Evolutionary conservation across 176 grass and related monocot genomes (phyloP).

Genomic region (Chrysopogon serrulatus): DNA sequence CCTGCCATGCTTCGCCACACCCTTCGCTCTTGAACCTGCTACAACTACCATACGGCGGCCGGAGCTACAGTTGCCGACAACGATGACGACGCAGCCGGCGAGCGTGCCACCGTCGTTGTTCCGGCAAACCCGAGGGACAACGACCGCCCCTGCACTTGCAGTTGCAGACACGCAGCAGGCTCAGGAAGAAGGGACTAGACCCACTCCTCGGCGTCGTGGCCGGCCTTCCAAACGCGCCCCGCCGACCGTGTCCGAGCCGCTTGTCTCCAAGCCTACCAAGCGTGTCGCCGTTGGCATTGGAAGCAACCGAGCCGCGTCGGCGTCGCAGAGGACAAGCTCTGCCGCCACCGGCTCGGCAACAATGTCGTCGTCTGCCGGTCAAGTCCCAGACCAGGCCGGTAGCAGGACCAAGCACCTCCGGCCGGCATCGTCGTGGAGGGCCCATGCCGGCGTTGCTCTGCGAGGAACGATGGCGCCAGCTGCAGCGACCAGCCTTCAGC

Average conservation of each 20-base stretch:
- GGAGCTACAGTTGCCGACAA: neutral
- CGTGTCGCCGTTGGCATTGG: neutral
- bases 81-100: neutral
- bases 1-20: too few relatives aligned
- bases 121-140: neutral
- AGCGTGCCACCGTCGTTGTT: neutral
- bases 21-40: too few relatives aligned
- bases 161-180: neutral
- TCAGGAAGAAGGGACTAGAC: neutral
- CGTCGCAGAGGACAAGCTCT: neutral
- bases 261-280: neutral
- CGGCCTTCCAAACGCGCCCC: neutral
- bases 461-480: neutral
- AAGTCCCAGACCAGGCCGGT: neutral
- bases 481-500: too few relatives aligned
- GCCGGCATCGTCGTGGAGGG: too few relatives aligned
- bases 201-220: conserved; percentile 5
- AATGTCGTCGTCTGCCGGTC: neutral
- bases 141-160: too few relatives aligned
- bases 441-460: neutral
- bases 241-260: neutral
- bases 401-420: neutral
- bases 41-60: too few relatives aligned
- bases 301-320: neutral
- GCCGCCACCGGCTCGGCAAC: neutral